Conservation (phyloP, 169 alveolate species). For the Besnoitia besnoiti region DNA sequence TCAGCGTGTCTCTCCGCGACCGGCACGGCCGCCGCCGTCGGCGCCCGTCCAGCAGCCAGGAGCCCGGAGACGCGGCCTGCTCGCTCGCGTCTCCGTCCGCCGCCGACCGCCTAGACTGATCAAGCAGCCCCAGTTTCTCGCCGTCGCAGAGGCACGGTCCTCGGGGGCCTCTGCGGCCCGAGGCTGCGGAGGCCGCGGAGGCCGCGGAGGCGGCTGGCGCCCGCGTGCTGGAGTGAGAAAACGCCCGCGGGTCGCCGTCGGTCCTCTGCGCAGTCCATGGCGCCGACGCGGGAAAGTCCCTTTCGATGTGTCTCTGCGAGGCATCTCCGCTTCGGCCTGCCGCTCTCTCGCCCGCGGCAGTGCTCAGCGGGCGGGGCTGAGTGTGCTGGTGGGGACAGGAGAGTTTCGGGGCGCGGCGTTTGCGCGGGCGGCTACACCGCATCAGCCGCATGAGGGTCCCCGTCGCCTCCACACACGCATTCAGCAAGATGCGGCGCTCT, state of each 20-base stretch:
- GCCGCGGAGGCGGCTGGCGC: too few species aligned
- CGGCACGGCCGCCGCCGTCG: not conserved
- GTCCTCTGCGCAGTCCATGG: too few species aligned
- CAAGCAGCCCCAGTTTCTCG: too few species aligned
- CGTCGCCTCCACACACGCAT: constrained; percentile 61
- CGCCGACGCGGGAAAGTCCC: too few species aligned
- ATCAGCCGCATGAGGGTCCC: constrained; percentile 44
- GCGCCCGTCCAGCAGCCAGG: not conserved
- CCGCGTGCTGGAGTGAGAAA: not conserved
- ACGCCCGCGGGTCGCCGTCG: not conserved
- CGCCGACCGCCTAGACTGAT: too few species aligned
- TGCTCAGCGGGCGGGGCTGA: not conserved
- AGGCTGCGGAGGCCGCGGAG: too few species aligned
- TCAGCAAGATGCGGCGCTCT: constrained; percentile 20
- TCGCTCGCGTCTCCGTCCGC: too few species aligned
- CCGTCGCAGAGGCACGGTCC: too few species aligned
- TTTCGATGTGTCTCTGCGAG: not conserved
- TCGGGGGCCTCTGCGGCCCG: too few species aligned
- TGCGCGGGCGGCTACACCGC: constrained; percentile 30
- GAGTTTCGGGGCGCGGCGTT: not conserved
- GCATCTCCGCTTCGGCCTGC: not conserved
- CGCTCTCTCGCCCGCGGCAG: not conserved
- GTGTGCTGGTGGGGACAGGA: constrained; percentile 21
- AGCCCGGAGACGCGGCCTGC: not conserved
- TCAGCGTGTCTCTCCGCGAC: not conserved